Conservation (phyloP, 441 rosid species). For the Oxalis stricta region DNA sequence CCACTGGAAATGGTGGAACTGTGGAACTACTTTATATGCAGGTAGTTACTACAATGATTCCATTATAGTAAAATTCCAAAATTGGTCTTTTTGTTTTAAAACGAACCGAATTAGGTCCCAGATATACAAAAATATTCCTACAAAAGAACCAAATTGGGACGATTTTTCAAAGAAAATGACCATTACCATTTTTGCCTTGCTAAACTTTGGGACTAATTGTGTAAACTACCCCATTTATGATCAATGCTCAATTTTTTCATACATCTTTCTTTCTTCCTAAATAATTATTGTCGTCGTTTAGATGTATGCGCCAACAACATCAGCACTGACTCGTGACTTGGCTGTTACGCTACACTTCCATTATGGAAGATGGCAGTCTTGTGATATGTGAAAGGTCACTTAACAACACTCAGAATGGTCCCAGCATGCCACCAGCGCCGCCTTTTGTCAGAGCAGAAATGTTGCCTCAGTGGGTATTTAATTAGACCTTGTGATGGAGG, state of each 20-base stretch:
- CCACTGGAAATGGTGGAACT: conserved; percentile 60
- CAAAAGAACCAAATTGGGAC: too few species aligned
- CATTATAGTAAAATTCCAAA: too few species aligned
- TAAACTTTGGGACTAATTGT: too few species aligned
- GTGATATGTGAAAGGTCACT: conserved; percentile 68
- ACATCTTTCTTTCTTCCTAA: not conserved
- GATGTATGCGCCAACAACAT: conserved; percentile 69
- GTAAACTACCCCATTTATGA: too few species aligned
- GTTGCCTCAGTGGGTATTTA: conserved; percentile 54
- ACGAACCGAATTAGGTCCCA: too few species aligned
- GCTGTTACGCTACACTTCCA: conserved; percentile 66
- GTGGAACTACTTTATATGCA: conserved; percentile 62
- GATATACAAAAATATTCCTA: too few species aligned
- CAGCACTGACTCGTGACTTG: conserved; percentile 75
- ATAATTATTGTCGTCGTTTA: conserved; percentile 2
- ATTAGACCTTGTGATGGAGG: conserved; percentile 77
- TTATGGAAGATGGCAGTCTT: conserved; percentile 65
- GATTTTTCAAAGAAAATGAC: too few species aligned
- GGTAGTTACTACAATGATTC: conserved; percentile 15
- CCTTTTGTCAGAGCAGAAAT: conserved; percentile 55
- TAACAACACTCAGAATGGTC: conserved; percentile 63
- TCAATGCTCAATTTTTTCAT: not conserved
- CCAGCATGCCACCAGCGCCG: conserved; percentile 60
- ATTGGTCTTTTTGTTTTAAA: too few species aligned
- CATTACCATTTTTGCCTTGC: too few species aligned